Conservation (phyloP, 345 rosid species). For the Moringa oleifera region DNA sequence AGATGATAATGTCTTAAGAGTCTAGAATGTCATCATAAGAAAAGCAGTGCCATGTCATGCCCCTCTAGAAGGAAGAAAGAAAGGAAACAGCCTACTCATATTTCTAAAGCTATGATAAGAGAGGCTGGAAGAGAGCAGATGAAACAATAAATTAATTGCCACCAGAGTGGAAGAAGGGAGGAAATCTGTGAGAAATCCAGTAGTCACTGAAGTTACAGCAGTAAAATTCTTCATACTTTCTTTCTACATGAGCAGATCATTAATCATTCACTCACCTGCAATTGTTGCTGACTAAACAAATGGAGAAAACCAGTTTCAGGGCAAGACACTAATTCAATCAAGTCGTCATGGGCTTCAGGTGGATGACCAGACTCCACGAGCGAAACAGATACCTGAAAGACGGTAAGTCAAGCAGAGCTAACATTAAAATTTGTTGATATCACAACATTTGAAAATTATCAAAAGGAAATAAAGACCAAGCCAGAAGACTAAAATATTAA, state of each 20-base stretch:
- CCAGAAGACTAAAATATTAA: background rate
- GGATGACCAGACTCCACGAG: constrained; percentile 62
- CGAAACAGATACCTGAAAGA: constrained; percentile 71
- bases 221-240: too few species aligned
- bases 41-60: background rate
- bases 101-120: background rate
- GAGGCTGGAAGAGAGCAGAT: background rate
- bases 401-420: constrained; percentile 5
- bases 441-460: background rate
- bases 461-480: background rate
- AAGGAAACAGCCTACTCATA: too few species aligned
- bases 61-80: background rate
- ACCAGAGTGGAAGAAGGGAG: background rate
- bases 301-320: constrained; percentile 61
- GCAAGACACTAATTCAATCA: constrained; percentile 75
- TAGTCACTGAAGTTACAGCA: background rate
- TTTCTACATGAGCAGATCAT: too few species aligned
- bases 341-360: constrained; percentile 66
- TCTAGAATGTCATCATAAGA: too few species aligned
- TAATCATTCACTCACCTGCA: constrained; percentile 49
- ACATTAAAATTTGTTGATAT: background rate
- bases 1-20: too few species aligned
- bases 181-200: background rate
- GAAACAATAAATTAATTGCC: background rate
- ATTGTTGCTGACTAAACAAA: constrained; percentile 84